Evolutionary conservation across 2,329 filamentous ascomycete genomes (phyloP).

Genomic region (Ascosphaera apis): DNA sequence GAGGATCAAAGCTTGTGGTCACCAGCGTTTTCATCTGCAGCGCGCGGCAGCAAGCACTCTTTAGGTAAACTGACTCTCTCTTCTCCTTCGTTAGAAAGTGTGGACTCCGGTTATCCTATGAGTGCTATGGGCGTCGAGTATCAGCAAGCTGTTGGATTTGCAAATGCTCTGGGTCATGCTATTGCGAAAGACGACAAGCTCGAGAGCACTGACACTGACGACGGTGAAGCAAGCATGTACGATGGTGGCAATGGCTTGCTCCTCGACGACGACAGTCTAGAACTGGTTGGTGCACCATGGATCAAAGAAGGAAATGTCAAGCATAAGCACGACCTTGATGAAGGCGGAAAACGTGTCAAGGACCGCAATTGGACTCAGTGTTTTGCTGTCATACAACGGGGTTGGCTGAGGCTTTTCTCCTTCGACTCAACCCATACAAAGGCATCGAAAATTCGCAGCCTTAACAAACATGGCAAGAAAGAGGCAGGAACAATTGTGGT

Average conservation of each 20-base stretch:
- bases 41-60: constrained; percentile 89
- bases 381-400: constrained; percentile 90
- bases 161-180: constrained; percentile 84
- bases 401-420: constrained; percentile 80
- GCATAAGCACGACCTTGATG: constrained; percentile 89
- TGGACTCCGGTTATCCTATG: constrained; percentile 51
- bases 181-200: constrained; percentile 79
- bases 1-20: constrained; percentile 85
- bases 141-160: constrained; percentile 92
- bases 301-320: constrained; percentile 90
- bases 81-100: constrained; percentile 78
- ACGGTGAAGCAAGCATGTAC: too few species aligned
- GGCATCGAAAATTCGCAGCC: constrained; percentile 30
- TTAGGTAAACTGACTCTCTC: constrained; percentile 76
- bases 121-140: too few species aligned
- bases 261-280: constrained; percentile 78
- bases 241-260: constrained; percentile 35
- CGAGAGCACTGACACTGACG: too few species aligned
- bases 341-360: constrained; percentile 74
- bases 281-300: constrained; percentile 88
- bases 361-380: constrained; percentile 88
- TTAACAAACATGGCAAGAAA: constrained; percentile 37
- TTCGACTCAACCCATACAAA: constrained; percentile 63
- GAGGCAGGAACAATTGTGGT: constrained; percentile 44
- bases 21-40: constrained; percentile 73